Conservation (phyloP, 257 asterid genomes). For the Ballota nigra region DNA sequence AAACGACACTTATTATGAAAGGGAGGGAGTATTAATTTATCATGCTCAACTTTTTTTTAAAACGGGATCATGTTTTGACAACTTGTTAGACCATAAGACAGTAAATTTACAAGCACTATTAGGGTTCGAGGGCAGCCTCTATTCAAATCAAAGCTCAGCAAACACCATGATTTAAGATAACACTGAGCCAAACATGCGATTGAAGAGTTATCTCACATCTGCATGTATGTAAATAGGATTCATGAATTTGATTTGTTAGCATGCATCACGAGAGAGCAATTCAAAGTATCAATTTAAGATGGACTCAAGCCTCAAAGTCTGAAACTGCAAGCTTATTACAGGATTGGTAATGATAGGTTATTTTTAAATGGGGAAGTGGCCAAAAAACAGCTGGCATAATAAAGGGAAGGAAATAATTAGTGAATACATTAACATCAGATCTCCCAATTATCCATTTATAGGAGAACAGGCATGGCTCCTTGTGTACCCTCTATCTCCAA, state of each 20-base stretch:
- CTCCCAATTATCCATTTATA: slow-evolving; percentile 25
- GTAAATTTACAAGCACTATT: neutral
- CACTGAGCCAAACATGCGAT: too few species aligned
- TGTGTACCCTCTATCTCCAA: slow-evolving; percentile 16
- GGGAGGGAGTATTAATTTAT: too few species aligned
- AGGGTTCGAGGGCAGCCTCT: neutral
- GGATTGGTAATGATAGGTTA: slow-evolving; percentile 12
- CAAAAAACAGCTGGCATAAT: slow-evolving; percentile 42
- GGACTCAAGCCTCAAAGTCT: slow-evolving; percentile 7
- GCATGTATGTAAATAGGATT: too few species aligned
- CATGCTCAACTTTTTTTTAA: too few species aligned
- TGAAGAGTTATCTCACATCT: too few species aligned
- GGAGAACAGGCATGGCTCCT: slow-evolving; percentile 29
- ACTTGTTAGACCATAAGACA: neutral
- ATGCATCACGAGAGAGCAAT: too few species aligned
- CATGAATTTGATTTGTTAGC: too few species aligned
- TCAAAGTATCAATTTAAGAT: slow-evolving; percentile 10
- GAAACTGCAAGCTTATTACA: slow-evolving; percentile 2
- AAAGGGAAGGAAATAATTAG: slow-evolving; percentile 30
- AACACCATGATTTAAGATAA: too few species aligned
- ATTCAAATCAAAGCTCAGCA: too few species aligned
- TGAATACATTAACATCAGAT: slow-evolving; percentile 18
- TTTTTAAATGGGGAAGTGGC: slow-evolving; percentile 26
- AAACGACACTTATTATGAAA: too few species aligned
- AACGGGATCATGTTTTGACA: too few species aligned